These are phyloP conservation scores for Cadophora sp. DNA, from an alignment of 2,329 filamentous ascomycete species.

Conservation along the genomic window DNA sequence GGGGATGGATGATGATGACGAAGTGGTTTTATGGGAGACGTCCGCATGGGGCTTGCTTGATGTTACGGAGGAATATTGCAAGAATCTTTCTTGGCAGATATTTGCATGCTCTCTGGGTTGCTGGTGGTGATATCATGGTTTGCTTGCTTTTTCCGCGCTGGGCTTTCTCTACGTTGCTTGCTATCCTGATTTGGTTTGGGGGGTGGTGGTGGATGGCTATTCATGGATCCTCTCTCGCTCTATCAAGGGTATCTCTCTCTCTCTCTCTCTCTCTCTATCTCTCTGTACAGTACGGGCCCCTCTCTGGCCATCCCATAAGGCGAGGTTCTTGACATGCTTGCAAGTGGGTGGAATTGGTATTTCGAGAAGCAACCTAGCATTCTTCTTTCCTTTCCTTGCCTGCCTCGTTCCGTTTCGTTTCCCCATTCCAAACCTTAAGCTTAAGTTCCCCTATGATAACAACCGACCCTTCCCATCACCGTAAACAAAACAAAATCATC, in stretches of 20 bases:
- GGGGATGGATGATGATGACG: conserved; percentile 13
- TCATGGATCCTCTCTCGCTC: conserved; percentile 15
- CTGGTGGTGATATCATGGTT: background rate
- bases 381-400: background rate
- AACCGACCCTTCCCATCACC: no score
- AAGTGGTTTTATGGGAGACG: conserved; percentile 10
- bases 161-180: conserved; percentile 22
- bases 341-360: background rate
- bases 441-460: no score
- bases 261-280: background rate
- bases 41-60: conserved; percentile 12
- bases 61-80: conserved; percentile 3
- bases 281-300: conserved; percentile 26
- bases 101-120: conserved; percentile 13
- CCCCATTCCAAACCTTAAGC: no score
- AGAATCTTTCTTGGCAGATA: conserved; percentile 6
- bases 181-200: conserved; percentile 5
- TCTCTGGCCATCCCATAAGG: conserved; percentile 20
- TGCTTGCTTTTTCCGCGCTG: conserved; percentile 16
- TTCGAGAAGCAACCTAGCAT: background rate
- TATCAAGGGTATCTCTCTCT: no score
- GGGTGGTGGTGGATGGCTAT: conserved; percentile 12
- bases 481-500: no score
- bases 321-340: conserved; percentile 13
- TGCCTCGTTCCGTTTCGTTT: no score